Evolutionary conservation across 2,329 filamentous ascomycete genomes (phyloP).

Genomic region (Fusarium globosum): DNA sequence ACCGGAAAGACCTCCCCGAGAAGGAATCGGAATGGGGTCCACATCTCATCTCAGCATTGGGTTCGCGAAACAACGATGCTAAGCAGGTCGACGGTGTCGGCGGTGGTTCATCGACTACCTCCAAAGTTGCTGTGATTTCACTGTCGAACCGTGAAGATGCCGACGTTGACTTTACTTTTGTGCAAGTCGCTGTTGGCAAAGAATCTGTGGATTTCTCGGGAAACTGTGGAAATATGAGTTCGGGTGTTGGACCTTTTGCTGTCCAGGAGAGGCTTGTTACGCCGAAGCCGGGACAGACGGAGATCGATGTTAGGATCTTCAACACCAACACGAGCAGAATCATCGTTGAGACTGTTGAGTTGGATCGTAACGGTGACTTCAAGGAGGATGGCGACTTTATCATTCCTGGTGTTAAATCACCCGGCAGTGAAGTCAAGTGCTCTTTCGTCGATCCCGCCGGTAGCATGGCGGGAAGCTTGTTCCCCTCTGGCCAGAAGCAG

Average conservation of each 20-base stretch:
- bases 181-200: conserved; percentile 68
- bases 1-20: conserved; percentile 62
- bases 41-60: conserved; percentile 65
- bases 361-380: conserved; percentile 59
- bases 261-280: conserved; percentile 60
- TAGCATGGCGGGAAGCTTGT: conserved; percentile 67
- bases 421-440: conserved; percentile 65
- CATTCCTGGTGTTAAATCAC: conserved; percentile 69
- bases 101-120: conserved; percentile 69
- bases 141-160: conserved; percentile 53
- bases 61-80: conserved; percentile 60
- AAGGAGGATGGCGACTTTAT: conserved; percentile 61
- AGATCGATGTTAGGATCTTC: conserved; percentile 58
- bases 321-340: conserved; percentile 72
- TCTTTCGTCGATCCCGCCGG: conserved; percentile 70
- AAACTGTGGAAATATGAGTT: conserved; percentile 73
- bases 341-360: conserved; percentile 65
- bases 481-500: conserved; percentile 65
- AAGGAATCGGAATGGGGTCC: conserved; percentile 59
- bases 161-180: conserved; percentile 72
- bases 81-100: conserved; percentile 73
- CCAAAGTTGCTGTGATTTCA: conserved; percentile 70
- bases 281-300: conserved; percentile 39
- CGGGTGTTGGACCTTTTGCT: conserved; percentile 69
- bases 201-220: conserved; percentile 66